A percentile compares a stretch with the other conserved stretches of the same genome.
These are phyloP conservation scores for Diddensiella caesifluorescens DNA, from an alignment of 805 yeast species.

Conservation along the genomic window DNA sequence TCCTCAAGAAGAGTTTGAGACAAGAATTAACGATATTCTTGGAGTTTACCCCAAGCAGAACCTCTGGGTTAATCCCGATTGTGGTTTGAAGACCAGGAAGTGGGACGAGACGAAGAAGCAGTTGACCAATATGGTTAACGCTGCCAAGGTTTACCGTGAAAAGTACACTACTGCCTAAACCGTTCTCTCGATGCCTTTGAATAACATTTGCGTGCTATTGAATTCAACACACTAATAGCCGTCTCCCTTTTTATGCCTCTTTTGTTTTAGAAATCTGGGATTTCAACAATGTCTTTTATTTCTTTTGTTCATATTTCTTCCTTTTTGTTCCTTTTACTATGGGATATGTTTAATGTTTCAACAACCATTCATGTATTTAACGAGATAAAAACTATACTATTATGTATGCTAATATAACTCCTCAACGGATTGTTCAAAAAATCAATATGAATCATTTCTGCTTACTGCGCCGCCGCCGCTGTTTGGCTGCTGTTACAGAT, in stretches of 20 bases:
- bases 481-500: constrained; percentile 2
- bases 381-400: constrained; percentile 4
- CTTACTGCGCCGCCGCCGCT: constrained; percentile 1
- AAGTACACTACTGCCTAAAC: constrained; percentile 33
- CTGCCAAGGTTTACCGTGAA: constrained; percentile 92
- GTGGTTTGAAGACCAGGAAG: constrained; percentile 99
- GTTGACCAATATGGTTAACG: constrained; percentile 97
- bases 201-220: too few relatives aligned
- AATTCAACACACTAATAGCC: too few relatives aligned
- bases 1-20: constrained; percentile 91
- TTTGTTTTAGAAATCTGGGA: constrained; percentile 13
- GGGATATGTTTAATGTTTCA: constrained; percentile 16
- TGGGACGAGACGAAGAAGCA: constrained; percentile 97
- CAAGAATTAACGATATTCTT: constrained; percentile 89
- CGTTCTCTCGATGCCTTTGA: too few relatives aligned
- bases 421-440: constrained; percentile 8
- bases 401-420: constrained; percentile 3
- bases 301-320: constrained; percentile 7
- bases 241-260: not conserved
- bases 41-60: constrained; percentile 96
- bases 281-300: constrained; percentile 15
- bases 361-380: constrained; percentile 15
- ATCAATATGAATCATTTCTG: constrained; percentile 5
- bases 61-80: constrained; percentile 99
- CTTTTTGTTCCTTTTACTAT: not conserved